These are phyloP conservation scores for Phoenix roebelenii DNA, from an alignment of 176 grass and related monocot species.

Conservation along the genomic window DNA sequence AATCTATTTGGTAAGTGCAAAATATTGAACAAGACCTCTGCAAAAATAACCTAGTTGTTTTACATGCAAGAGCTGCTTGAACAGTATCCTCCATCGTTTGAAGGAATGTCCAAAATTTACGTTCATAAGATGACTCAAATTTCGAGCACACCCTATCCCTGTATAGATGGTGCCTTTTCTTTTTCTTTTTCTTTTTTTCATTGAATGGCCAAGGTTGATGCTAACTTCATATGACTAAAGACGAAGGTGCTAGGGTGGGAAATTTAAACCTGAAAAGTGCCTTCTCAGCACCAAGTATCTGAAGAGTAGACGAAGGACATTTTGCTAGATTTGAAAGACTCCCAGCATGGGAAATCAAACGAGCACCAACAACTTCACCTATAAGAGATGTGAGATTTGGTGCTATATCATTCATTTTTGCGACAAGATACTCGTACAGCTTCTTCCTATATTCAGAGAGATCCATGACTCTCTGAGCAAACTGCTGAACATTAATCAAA, in stretches of 20 bases:
- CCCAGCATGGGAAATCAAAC: slow-evolving; percentile 89
- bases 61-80: no score
- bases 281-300: slow-evolving; percentile 98
- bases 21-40: no score
- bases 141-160: no score
- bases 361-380: slow-evolving; percentile 86
- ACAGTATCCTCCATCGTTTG: no score
- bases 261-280: slow-evolving; percentile 81
- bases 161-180: no score
- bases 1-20: no score
- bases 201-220: no score
- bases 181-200: no score
- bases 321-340: slow-evolving; percentile 99
- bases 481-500: slow-evolving; percentile 86
- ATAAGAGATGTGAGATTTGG: slow-evolving; percentile 86
- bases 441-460: slow-evolving; percentile 87
- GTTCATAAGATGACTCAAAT: no score
- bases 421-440: slow-evolving; percentile 88
- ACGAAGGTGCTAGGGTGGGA: neutral
- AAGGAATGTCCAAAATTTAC: no score
- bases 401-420: slow-evolving; percentile 95
- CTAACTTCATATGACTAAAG: neutral
- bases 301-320: slow-evolving; percentile 77
- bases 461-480: slow-evolving; percentile 88
- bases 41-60: no score